A percentile compares a stretch with the other conserved stretches of the same genome.
These are phyloP conservation scores for Kwoniella sp. DNA, from an alignment of 768 basidiomycete genomes.

Conservation along the genomic window DNA sequence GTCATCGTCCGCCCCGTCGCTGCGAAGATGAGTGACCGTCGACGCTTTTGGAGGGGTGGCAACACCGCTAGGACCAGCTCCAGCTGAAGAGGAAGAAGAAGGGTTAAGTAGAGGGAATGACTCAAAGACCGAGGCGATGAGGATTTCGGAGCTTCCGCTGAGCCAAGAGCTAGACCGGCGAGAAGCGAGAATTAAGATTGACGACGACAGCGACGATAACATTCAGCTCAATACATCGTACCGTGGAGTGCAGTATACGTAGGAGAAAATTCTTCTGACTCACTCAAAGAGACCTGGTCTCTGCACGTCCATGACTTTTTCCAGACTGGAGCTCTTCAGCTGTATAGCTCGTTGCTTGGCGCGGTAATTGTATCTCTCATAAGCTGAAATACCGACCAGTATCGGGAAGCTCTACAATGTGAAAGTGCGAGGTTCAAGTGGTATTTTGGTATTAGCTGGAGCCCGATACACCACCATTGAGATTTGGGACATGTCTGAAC, in stretches of 20 bases:
- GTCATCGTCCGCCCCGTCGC: conserved; percentile 5
- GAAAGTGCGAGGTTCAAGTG: too few relatives aligned
- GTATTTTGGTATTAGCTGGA: not conserved
- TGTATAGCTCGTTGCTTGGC: conserved; percentile 22
- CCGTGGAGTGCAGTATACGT: too few relatives aligned
- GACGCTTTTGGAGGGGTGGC: conserved; percentile 28
- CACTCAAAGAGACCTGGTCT: conserved; percentile 46
- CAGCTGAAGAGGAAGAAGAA: not conserved
- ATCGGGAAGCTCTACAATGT: conserved; percentile 78
- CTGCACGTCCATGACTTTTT: conserved; percentile 26
- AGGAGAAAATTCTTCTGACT: too few relatives aligned
- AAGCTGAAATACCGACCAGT: conserved; percentile 71
- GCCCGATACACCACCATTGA: not conserved
- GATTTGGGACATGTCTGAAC: conserved; percentile 31
- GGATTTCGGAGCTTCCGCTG: conserved; percentile 43
- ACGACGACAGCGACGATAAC: not conserved
- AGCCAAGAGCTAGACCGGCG: conserved; percentile 42
- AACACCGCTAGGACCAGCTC: conserved; percentile 12
- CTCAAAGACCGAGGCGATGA: conserved; percentile 49
- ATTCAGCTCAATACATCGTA: too few relatives aligned
- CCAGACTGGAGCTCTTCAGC: conserved; percentile 27
- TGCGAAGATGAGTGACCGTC: not conserved
- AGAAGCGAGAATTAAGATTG: not conserved
- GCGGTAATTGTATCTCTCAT: conserved; percentile 65
- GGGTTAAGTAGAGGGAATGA: conserved; percentile 12